phyloP scores from a whole-genome alignment of 176 grass and related monocot species.

The Cocos nucifera region DNA sequence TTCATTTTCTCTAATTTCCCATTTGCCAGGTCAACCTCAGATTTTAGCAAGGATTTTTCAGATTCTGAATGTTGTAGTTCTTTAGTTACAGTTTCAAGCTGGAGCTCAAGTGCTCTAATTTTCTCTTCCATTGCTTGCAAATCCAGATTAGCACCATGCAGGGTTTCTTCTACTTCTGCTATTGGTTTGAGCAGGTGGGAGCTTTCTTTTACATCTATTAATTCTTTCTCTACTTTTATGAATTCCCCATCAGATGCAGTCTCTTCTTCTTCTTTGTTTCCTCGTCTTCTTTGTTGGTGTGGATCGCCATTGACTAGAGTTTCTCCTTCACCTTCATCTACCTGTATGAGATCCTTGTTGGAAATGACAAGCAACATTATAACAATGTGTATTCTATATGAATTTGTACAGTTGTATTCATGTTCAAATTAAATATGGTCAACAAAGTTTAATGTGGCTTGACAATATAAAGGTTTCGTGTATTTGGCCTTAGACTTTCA shows the following conservation, averaged over 20 bases:
- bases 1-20: constrained; percentile 36
- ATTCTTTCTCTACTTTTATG: constrained; percentile 31
- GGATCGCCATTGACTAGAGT: constrained; percentile 28
- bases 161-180: constrained; percentile 20
- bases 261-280: constrained; percentile 55
- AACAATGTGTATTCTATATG: background rate
- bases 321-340: constrained; percentile 31
- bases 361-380: background rate
- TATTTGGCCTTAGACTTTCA: too few species aligned
- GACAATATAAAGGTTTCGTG: too few species aligned
- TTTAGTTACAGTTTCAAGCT: constrained; percentile 19
- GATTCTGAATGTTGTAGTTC: constrained; percentile 28
- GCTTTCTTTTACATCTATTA: constrained; percentile 43
- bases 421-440: too few species aligned
- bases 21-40: constrained; percentile 23
- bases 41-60: constrained; percentile 23
- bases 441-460: too few species aligned
- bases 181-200: constrained; percentile 19
- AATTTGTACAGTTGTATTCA: constrained; percentile 4
- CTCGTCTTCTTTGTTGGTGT: constrained; percentile 30
- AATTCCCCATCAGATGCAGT: constrained; percentile 55
- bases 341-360: constrained; percentile 25
- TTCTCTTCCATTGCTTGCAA: constrained; percentile 12
- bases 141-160: too few species aligned
- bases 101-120: constrained; percentile 18